Base-by-base conservation (phyloP, 139 green algal genomes). In the Closterium sp. region DNA sequence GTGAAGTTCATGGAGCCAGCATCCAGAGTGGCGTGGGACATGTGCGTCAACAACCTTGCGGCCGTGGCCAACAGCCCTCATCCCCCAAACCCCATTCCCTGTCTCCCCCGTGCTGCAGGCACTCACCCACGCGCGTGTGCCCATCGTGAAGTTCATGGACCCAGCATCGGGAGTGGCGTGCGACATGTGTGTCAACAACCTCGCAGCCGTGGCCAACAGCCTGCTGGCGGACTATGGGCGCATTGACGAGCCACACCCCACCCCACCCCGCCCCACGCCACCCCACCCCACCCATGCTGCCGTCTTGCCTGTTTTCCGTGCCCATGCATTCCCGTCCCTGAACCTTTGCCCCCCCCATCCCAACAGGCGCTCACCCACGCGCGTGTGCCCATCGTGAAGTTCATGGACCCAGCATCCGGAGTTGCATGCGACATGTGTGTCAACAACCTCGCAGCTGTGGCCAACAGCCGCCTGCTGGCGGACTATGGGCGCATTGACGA, bases 361-460 rank as follows among this genome's bases (percentile, higher is more conserved):
- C 85, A 7, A 5, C 90, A 92, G 87, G 92, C 92, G 32, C 89
- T 96, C 28, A 92, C 93, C 2, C 93, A 96, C 28, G 97, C 97
- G 24, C 95, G 97, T n/a, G 96, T 99, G 28, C 97, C 97, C 0
- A 96, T 99, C 9, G 95, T 98, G 32, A 98, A 98, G 95, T 97
- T 98, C 93, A 89, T 94, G 21, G 93, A 96, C 62, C 91, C 93
- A 11, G 79, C 28, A 9, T 38, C 21, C 85, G 91, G 89, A 73
- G 89, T 95, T 21, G 62, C 88, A 29, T 95, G 94, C 94, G 95
- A 96, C 91, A 92, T 96, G 31, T 95, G 93, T 86, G 88, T 98
- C 29, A 98, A 99, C 96, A 98, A 99, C 95, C 94, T 95, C 31
- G 95, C 99, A 92, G 97, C 97, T 2, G 95, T 98, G 87, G 93